Conservation (phyloP, 2,329 filamentous ascomycete genomes). For the Pseudocercospora fuligena region DNA sequence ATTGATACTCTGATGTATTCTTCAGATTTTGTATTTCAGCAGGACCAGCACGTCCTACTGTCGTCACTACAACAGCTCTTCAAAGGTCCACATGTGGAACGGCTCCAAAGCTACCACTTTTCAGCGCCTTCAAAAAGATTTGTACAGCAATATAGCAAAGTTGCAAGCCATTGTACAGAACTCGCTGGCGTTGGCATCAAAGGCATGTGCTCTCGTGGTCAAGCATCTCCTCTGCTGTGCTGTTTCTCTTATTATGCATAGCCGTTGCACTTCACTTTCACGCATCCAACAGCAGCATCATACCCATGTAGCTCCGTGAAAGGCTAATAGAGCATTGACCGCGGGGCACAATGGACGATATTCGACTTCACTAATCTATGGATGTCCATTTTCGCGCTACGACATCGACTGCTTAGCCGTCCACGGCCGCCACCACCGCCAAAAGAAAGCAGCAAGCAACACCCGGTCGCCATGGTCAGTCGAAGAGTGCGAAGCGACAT, state of each 20-base stretch:
- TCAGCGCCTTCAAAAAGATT: no score
- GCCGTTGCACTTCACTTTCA: conserved; percentile 1
- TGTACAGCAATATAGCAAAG: background rate
- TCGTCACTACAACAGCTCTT: background rate
- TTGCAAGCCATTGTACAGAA: background rate
- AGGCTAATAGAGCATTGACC: conserved; percentile 7
- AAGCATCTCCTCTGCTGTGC: background rate
- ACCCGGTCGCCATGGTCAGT: background rate
- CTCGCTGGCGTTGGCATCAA: background rate
- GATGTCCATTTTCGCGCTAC: background rate
- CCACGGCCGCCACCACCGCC: no score
- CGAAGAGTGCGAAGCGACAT: background rate
- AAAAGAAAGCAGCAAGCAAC: no score
- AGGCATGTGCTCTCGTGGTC: background rate
- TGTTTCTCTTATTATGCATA: background rate
- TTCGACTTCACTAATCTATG: background rate
- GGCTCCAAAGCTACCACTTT: conserved; percentile 3
- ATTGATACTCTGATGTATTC: background rate
- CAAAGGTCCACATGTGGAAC: background rate
- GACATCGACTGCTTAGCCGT: no score
- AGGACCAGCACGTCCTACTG: background rate
- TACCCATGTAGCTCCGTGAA: conserved; percentile 6
- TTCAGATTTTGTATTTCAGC: background rate
- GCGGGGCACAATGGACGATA: background rate
- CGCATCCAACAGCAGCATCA: background rate